Conservation (phyloP, 1,284 basidiomycete species). For the Phylloporus sp. region DNA sequence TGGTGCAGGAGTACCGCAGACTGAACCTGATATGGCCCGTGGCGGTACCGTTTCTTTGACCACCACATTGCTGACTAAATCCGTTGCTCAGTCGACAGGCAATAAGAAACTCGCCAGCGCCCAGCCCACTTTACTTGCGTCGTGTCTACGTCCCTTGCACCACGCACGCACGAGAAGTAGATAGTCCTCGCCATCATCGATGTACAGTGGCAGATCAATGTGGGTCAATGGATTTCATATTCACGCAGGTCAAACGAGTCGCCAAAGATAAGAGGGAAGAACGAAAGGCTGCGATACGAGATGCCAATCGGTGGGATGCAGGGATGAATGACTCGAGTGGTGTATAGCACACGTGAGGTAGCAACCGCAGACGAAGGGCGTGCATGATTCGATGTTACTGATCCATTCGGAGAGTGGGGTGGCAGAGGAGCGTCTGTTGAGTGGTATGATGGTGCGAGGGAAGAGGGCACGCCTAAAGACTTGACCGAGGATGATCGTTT, state of each 20-base stretch:
- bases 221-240: constrained; percentile 76
- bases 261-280: constrained; percentile 69
- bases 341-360: constrained; percentile 61
- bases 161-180: constrained; percentile 67
- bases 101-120: constrained; percentile 80
- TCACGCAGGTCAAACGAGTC: constrained; percentile 73
- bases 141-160: constrained; percentile 31
- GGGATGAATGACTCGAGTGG: constrained; percentile 69
- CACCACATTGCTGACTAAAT: constrained; percentile 9
- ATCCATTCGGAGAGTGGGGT: constrained; percentile 32
- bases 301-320: constrained; percentile 69
- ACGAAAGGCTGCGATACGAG: constrained; percentile 75
- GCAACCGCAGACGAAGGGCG: constrained; percentile 49
- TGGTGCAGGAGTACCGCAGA: constrained; percentile 25
- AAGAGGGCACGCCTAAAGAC: constrained; percentile 42
- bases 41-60: constrained; percentile 8
- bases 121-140: constrained; percentile 70
- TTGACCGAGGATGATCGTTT: constrained; percentile 48
- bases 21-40: constrained; percentile 10
- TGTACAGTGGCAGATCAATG: constrained; percentile 72
- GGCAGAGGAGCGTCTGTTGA: constrained; percentile 39
- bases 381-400: constrained; percentile 30
- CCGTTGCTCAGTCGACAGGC: constrained; percentile 52
- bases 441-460: constrained; percentile 38
- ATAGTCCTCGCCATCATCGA: constrained; percentile 84